Base-by-base conservation (phyloP, 345 rosid genomes). In the Litchi chinensis region DNA sequence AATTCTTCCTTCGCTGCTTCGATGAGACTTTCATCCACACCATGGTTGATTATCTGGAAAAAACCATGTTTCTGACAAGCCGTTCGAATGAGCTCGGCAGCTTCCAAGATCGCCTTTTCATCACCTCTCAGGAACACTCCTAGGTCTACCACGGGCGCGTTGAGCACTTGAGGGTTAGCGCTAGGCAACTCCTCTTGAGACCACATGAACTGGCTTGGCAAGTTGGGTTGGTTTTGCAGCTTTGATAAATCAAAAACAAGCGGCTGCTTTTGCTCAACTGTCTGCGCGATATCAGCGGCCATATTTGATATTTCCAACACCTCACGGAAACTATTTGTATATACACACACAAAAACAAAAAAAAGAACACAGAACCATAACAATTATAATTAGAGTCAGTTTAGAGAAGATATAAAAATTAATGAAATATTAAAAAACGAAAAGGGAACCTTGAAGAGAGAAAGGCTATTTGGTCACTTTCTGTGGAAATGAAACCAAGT, bases 21-120 rank as follows among this genome's bases (percentile, higher is more conserved):
- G 16, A 89, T 73, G 52, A 91, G 89, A 32, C 60, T 63, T 0
- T 70, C 64, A 46, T 88, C 88, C 6, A 91, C 81, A 0, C 93
- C 95, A 43, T 91, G 95, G 78, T 84, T 88, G 32, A 71, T 85
- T 4, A 91, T 88, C 40, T 86, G 93, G 75, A 91, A 91, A 81
- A 88, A 87, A 28, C 95, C 95, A 65, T 91, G 95, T 73, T 54
- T 84, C 39, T 26, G 24, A 82, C 95, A 91, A 1, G 93, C 93
- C 3, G 19, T 28, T 67, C 87, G 66, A 10, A 89, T 65, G 3
- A 88, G 86, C 77, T 73, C 79, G 5, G 77, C 83, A 5, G 89
- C 91, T 8, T 43, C 79, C 2, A 81, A 70, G 0, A 85, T 86
- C 0, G 79, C 88, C 2, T 4, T 48, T 11, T 79, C 80, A 8